Base-by-base conservation (phyloP, 257 asterid genomes). In the Phtheirospermum japonicum region DNA sequence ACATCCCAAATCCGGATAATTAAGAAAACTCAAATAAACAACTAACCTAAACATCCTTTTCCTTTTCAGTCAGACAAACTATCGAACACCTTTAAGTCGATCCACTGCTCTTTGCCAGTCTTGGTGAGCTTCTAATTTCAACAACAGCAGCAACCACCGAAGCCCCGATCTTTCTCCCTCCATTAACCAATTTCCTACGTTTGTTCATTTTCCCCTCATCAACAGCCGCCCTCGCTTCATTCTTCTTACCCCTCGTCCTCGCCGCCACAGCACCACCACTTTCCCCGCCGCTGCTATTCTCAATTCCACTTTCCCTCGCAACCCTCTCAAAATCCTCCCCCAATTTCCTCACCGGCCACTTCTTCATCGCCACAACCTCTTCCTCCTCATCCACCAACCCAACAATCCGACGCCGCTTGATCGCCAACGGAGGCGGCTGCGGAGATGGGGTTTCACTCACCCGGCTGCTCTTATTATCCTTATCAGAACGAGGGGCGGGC, bases 291-390 rank as follows among this genome's bases (percentile, higher is more conserved):
- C 54, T 16, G 54, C 3, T 19, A 3, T 6, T 51, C 18, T 36
- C 31, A 12, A 64, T 62, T 40, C 77, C 82, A 56, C 75, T 72
- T 59, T 81, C 85, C 59, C 60, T 50, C 14, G 98, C 95, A n/a
- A 86, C 90, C 65, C 76, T 74, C 30, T 92, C 98, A 42, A 92
- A 92, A 40, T 88, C 98, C 57, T 74, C 90, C 4, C 87, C 84
- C 70, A 92, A 34, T 42, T 84, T 88, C 84, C 96, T 86, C 62
- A 77, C 95, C 34, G 79, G 56, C 0, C 79, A 73, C 70, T 71
- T 79, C 75, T 75, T 84, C 49, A 10, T 32, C 31, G 36, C 67
- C 46, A 17, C 48, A 20, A 58, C 80, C 11, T 67, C 84, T 0
- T 74, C 85, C 2, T 70, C 89, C 48, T 75, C 88, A 14, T 79